Evolutionary conservation across 148 eudicot genomes (phyloP).

Genomic region (Vaccinium corymbosum): DNA sequence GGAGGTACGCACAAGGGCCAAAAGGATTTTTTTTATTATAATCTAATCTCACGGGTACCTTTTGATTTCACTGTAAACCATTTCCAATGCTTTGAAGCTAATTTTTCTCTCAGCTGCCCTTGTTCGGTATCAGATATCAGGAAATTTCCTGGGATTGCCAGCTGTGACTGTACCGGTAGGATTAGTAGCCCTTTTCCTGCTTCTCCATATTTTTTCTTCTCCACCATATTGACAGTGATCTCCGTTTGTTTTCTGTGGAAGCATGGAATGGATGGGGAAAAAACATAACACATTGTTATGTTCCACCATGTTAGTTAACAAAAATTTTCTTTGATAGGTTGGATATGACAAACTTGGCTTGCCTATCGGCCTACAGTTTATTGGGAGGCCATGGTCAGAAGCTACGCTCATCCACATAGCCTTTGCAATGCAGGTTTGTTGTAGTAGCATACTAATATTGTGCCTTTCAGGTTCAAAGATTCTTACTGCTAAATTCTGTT

Average conservation of each 20-base stretch:
- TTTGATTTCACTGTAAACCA: neutral
- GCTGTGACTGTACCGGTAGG: conserved; percentile 88
- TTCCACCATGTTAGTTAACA: neutral
- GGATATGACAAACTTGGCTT: conserved; percentile 79
- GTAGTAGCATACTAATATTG: neutral
- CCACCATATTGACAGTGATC: neutral
- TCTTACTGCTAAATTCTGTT: neutral
- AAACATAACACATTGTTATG: neutral
- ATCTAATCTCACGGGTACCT: neutral
- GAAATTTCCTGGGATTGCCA: conserved; percentile 93
- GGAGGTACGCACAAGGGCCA: conserved; percentile 69
- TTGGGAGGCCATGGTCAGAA: conserved; percentile 94
- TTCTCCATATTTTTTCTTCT: neutral
- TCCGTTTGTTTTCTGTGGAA: neutral
- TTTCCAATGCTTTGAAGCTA: neutral
- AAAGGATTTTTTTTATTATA: neutral
- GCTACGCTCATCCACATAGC: conserved; percentile 66
- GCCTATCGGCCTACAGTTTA: conserved; percentile 93
- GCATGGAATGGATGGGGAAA: neutral
- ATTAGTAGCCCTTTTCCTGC: conserved; percentile 5
- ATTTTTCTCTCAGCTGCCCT: conserved; percentile 61
- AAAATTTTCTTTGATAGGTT: conserved; percentile 41
- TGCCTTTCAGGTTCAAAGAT: neutral
- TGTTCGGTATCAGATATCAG: conserved; percentile 76
- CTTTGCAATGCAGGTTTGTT: conserved; percentile 66